Evolutionary conservation across 192 early-diverging fungal species (phyloP), one percentile per base, ranked within the genome.

Genomic region (Pecoramyces ruminantium): DNA sequence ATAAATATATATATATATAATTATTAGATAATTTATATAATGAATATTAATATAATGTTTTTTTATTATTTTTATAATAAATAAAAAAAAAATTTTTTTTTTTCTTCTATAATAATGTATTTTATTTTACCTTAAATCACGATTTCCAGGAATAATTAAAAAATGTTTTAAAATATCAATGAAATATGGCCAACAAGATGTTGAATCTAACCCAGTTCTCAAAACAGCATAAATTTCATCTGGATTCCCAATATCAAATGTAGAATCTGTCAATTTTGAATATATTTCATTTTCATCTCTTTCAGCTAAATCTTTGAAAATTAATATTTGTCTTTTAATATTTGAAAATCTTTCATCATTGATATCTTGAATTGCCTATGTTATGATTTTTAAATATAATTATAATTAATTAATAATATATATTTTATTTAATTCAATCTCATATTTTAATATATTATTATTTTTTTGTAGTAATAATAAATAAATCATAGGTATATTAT

Each of bases 211-310:
- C 5, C 42, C 42, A 21, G 18, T 51, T 51, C 18, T 51, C 21
- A 51, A 51, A 14, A 51, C 42, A 51, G 42, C 18, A 51, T 51
- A 51, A 51, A 51, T 21, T 51, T 51, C 42, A 51, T 51, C 42
- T 2, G 67, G 39, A 51, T 51, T 51, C 16, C 86, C 81, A 34
- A 85, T 78, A 79, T 84, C 79, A 67, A 80, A 29, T 3, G 30
- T 67, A 8, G 83, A 81, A 14, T 42, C 42, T 15, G 77, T 78
- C 1, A 87, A 29, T 29, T 79, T 38, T 34, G 51, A 38, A 80
- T 86, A 87, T 2, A 77, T 30, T 34, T 89, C 87, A 38, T 86
- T 82, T 79, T 89, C 88, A 51, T 89, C 88, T 9, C 84, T 81
- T 81, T 89, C 88, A 13, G 87, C 83, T 12, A 21, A 51, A 51